Percentiles rank a stretch among this genome's conserved stretches.
Conservation (phyloP, 805 yeast species). For the Yamadazyma laniorum region DNA sequence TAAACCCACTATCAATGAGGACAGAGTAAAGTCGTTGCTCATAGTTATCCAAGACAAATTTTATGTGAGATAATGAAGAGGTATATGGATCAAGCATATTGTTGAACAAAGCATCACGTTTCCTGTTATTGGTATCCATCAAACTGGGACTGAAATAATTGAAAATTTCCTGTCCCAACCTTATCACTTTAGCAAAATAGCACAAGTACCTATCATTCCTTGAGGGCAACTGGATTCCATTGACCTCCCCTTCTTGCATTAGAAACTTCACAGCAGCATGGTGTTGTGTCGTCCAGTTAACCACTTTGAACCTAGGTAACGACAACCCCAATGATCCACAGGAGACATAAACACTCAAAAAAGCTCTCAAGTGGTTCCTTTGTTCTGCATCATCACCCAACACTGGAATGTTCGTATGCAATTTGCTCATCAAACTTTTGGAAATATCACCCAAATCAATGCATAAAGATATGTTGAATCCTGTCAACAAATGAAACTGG, state of each 20-base stretch:
- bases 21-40: constrained; percentile 41
- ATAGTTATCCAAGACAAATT: constrained; percentile 33
- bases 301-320: constrained; percentile 50
- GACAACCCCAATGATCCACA: constrained; percentile 53
- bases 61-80: constrained; percentile 15
- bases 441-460: constrained; percentile 44
- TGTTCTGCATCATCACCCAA: constrained; percentile 23
- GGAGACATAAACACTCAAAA: constrained; percentile 48
- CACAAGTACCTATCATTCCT: constrained; percentile 42
- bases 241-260: constrained; percentile 14
- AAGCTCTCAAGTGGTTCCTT: constrained; percentile 37
- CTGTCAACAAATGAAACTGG: constrained; percentile 48
- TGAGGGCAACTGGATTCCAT: constrained; percentile 22
- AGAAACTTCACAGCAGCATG: constrained; percentile 27
- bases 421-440: constrained; percentile 13
- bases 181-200: constrained; percentile 43
- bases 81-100: constrained; percentile 15
- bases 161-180: constrained; percentile 50
- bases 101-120: constrained; percentile 12
- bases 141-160: constrained; percentile 34
- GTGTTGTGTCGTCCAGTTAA: constrained; percentile 47
- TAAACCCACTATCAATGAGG: constrained; percentile 40
- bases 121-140: constrained; percentile 12
- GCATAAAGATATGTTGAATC: constrained; percentile 46
- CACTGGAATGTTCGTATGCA: constrained; percentile 11